Evolutionary conservation across 148 eudicot genomes (phyloP), one percentile per base, ranked within the genome.

Genomic region (Cornus florida): DNA sequence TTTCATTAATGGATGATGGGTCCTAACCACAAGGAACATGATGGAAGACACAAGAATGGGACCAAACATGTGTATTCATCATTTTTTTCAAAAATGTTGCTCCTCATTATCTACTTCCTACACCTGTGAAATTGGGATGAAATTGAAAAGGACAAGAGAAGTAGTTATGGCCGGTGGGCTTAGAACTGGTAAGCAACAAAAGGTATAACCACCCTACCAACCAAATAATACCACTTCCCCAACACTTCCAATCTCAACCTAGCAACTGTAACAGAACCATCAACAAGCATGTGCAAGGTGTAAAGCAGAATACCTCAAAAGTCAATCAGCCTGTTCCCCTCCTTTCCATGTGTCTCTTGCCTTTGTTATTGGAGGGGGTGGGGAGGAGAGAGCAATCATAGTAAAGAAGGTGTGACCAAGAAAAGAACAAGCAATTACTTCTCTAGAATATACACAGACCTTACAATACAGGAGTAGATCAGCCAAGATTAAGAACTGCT

Each of bases 171-270:
- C n/a, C n/a, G n/a, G 67, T 73, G 76, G 67, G 33, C 1, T 35
- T 12, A 31, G 9, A 53, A 23, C 7, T 16, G 32, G 31, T 13
- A 33, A 73, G 62, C 28, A 6, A 57, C 66, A 17, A 62, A 62
- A 62, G 46, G 32, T 32, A 73, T 73, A 73, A 73, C 43, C 41
- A 57, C 12, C 66, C 41, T 46, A 73, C 46, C 66, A 73, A 73
- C 7, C 66, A 69, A 69, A 13, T 28, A 72, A 24, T 56, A 72
- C 14, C 43, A 17, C n/a, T 19, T 62, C 22, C 23, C 23, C 22
- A n/a, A 17, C 66, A 62, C 28, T 2, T 20, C 66, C 22, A 62
- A 19, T 62, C 23, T 62, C 66, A 17, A 62, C 23, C 24, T 3
- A 62, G 67, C 35, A 73, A n/a, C 10, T 24, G 11, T 32, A 33